Percentiles rank a stretch among this genome's conserved stretches.
phyloP scores from a whole-genome alignment of 192 early-diverging fungal genomes.

The Pilobolus umbonatus region DNA sequence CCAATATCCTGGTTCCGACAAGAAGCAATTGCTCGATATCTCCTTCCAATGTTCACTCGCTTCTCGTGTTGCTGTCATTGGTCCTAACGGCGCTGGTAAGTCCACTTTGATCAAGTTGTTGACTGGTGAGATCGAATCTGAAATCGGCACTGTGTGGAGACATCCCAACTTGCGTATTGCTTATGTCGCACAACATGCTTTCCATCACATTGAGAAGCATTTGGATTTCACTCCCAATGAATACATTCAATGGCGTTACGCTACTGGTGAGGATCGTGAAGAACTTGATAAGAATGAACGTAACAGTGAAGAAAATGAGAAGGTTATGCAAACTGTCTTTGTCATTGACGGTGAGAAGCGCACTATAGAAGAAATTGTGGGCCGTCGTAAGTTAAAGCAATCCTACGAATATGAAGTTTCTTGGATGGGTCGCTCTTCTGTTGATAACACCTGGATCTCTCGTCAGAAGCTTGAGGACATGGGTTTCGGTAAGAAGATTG shows the following conservation, averaged over 20 bases:
- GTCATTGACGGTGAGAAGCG: constrained; percentile 58
- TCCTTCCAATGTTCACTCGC: constrained; percentile 63
- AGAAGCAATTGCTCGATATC: constrained; percentile 57
- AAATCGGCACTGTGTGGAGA: constrained; percentile 69
- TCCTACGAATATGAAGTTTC: constrained; percentile 83
- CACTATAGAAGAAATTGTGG: constrained; percentile 54
- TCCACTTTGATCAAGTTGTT: constrained; percentile 70
- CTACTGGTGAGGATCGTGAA: constrained; percentile 73
- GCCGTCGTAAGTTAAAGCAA: constrained; percentile 75
- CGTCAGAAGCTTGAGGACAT: constrained; percentile 66
- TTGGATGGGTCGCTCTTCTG: constrained; percentile 56
- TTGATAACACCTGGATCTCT: constrained; percentile 70
- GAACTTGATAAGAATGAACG: constrained; percentile 69
- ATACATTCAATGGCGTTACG: constrained; percentile 82
- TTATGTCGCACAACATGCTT: constrained; percentile 83
- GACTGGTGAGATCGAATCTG: constrained; percentile 71
- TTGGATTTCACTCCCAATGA: constrained; percentile 69
- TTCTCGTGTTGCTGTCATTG: constrained; percentile 77
- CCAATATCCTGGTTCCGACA: constrained; percentile 63
- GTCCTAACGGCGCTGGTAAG: constrained; percentile 74
- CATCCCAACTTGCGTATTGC: constrained; percentile 82
- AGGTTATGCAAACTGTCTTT: constrained; percentile 47
- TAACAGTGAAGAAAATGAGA: constrained; percentile 64
- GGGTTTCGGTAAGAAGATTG: constrained; percentile 74
- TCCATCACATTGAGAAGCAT: constrained; percentile 83